Evolutionary conservation across 192 early-diverging fungal genomes (phyloP).

Genomic region (Ramicandelaber brevisporus): DNA sequence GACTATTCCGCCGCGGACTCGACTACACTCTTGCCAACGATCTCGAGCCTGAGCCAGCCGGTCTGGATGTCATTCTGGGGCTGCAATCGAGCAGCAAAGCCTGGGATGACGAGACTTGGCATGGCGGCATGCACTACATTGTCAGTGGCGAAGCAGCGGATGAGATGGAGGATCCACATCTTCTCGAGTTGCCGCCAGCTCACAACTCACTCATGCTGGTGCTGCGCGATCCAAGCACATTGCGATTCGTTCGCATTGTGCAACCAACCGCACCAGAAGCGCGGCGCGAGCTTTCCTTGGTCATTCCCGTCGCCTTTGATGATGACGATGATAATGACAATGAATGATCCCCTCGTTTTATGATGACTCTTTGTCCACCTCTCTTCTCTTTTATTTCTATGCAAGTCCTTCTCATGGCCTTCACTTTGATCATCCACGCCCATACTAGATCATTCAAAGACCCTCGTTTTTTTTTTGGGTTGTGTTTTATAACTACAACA

Average conservation of each 20-base stretch:
- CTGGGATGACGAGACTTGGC: conserved; percentile 17
- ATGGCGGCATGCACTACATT: conserved; percentile 28
- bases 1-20: conserved; percentile 4
- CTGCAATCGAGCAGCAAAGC: neutral
- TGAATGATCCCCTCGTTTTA: too few species aligned
- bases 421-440: too few species aligned
- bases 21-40: conserved; percentile 35
- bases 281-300: conserved; percentile 16
- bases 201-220: conserved; percentile 26
- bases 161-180: conserved; percentile 17
- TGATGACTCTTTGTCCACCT: too few species aligned
- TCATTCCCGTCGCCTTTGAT: conserved; percentile 5
- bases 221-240: conserved; percentile 20
- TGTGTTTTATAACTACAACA: too few species aligned
- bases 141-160: too few species aligned
- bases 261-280: conserved; percentile 12
- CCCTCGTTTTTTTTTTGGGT: too few species aligned
- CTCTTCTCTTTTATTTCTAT: too few species aligned
- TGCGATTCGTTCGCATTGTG: conserved; percentile 28
- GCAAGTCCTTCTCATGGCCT: too few species aligned
- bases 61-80: conserved; percentile 20
- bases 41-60: conserved; percentile 19
- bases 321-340: conserved; percentile 3
- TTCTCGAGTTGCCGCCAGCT: conserved; percentile 17
- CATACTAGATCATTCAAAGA: too few species aligned